Conservation (phyloP, 2,329 filamentous ascomycete species). For the Dothideomycetes sp. region DNA sequence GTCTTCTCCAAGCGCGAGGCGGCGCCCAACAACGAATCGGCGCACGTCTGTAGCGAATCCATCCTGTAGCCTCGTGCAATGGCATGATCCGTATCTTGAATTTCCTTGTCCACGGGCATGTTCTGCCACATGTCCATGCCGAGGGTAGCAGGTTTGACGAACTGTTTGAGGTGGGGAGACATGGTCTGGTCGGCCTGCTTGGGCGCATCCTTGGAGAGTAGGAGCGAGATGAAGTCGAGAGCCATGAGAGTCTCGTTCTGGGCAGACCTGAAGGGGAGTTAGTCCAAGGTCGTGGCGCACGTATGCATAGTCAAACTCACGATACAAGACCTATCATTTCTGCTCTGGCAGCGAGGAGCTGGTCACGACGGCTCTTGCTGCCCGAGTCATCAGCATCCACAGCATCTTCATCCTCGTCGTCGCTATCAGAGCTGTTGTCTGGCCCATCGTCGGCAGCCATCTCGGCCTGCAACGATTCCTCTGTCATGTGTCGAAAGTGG, state of each 20-base stretch:
- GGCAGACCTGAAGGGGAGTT: conserved; percentile 24
- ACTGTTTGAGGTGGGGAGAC: conserved; percentile 57
- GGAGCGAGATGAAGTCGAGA: conserved; percentile 72
- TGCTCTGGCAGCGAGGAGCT: conserved; percentile 26
- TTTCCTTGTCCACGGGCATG: conserved; percentile 45
- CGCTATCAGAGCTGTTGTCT: conserved; percentile 28
- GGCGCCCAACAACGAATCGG: conserved; percentile 62
- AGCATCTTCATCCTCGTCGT: conserved; percentile 29
- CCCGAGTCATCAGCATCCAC: conserved; percentile 1
- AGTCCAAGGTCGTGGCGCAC: not conserved
- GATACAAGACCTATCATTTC: conserved; percentile 31
- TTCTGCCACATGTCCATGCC: conserved; percentile 52
- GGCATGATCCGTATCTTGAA: conserved; percentile 25
- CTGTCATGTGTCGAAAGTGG: conserved; percentile 70
- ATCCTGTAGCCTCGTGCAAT: conserved; percentile 63
- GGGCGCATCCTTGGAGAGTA: conserved; percentile 72
- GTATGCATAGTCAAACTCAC: conserved; percentile 17
- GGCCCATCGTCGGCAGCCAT: conserved; percentile 37
- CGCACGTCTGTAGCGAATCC: conserved; percentile 62
- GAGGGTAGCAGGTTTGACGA: conserved; percentile 63
- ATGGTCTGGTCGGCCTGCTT: conserved; percentile 59
- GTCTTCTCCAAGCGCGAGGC: conserved; percentile 64
- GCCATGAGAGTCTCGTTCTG: conserved; percentile 56
- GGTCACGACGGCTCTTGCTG: conserved; percentile 23
- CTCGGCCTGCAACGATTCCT: conserved; percentile 60